Evolutionary conservation across 495 filamentous ascomycete genomes (phyloP).

Genomic region (Polyplosphaeria fusca): DNA sequence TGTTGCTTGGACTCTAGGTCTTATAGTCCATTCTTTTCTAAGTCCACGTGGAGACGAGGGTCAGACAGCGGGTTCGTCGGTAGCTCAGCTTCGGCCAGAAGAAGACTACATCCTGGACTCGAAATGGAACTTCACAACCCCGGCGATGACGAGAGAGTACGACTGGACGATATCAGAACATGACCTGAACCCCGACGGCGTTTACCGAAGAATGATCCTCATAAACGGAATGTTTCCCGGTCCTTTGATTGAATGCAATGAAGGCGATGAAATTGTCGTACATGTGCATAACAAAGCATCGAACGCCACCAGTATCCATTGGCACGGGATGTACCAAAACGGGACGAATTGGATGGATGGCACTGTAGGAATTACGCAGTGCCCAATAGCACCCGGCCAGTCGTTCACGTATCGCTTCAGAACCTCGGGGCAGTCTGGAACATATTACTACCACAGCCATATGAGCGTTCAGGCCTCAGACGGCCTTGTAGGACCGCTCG

Average conservation of each 20-base stretch:
- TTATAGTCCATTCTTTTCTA: slow-evolving; percentile 12
- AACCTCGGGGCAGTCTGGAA: slow-evolving; percentile 36
- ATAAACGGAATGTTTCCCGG: slow-evolving; percentile 34
- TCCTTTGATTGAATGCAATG: slow-evolving; percentile 32
- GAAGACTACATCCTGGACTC: slow-evolving; percentile 48
- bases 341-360: slow-evolving; percentile 37
- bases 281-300: slow-evolving; percentile 44
- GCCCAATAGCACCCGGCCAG: slow-evolving; percentile 37
- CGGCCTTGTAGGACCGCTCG: slow-evolving; percentile 56
- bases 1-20: slow-evolving; percentile 6
- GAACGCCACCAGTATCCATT: slow-evolving; percentile 42
- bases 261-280: slow-evolving; percentile 44
- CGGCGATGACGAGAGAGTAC: slow-evolving; percentile 46
- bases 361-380: slow-evolving; percentile 32
- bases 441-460: slow-evolving; percentile 43
- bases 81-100: slow-evolving; percentile 14
- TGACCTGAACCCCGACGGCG: slow-evolving; percentile 52
- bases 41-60: neutral
- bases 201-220: slow-evolving; percentile 48
- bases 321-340: slow-evolving; percentile 37
- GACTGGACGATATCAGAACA: slow-evolving; percentile 51
- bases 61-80: neutral
- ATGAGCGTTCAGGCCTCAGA: slow-evolving; percentile 42
- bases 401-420: slow-evolving; percentile 41
- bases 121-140: slow-evolving; percentile 46